These are phyloP conservation scores for Venturia pyrina DNA, from an alignment of 2,329 filamentous ascomycete genomes.

Conservation along the genomic window DNA sequence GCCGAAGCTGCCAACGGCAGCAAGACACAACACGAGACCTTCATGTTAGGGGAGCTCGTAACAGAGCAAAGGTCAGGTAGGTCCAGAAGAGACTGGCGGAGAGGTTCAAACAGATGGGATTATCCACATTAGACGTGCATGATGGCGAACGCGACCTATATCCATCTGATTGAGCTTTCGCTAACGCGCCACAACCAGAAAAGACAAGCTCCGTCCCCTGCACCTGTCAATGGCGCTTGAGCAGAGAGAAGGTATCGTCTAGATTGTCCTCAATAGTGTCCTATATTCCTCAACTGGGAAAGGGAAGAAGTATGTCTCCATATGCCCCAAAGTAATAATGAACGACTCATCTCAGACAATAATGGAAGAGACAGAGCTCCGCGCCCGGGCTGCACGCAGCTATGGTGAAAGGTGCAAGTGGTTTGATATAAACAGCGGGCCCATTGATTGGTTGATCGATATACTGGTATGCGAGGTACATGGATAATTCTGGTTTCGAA, in stretches of 20 bases:
- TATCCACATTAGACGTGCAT: not conserved
- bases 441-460: not conserved
- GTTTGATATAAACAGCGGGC: not conserved
- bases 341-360: no score
- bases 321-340: not conserved
- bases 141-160: not conserved
- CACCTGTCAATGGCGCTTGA: not conserved
- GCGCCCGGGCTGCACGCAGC: not conserved
- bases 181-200: not conserved
- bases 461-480: not conserved
- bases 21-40: not conserved
- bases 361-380: not conserved
- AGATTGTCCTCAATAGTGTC: not conserved
- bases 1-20: conserved; percentile 1
- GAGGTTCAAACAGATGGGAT: not conserved
- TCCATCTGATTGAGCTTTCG: not conserved
- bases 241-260: not conserved
- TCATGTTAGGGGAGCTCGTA: not conserved
- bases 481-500: not conserved
- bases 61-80: not conserved
- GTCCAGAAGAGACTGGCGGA: not conserved
- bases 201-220: not conserved
- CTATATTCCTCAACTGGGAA: not conserved
- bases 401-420: not conserved
- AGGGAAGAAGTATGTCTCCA: not conserved